phyloP scores from a whole-genome alignment of 352 stramenopile genomes.

The Globisporangium sylvaticum region DNA sequence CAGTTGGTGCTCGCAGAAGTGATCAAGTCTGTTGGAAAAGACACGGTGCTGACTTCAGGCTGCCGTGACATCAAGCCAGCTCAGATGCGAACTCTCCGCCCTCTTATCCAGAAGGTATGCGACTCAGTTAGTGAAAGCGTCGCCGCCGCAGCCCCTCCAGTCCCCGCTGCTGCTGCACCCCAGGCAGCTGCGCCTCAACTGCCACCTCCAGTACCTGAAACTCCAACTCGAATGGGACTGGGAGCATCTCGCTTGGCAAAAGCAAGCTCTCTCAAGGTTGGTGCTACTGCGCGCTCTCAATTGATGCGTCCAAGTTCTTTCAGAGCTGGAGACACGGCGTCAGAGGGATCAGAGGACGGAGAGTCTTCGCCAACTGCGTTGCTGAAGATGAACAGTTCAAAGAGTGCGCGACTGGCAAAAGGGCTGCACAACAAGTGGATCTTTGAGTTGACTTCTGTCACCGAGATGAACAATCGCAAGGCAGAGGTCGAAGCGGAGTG shows the following conservation, averaged over 20 bases:
- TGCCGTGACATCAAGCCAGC: constrained; percentile 84
- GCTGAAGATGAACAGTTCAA: constrained; percentile 66
- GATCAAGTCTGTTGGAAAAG: constrained; percentile 78
- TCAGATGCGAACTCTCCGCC: constrained; percentile 82
- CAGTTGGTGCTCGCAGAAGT: constrained; percentile 73
- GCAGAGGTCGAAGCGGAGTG: constrained; percentile 74
- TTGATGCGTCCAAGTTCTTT: constrained; percentile 35
- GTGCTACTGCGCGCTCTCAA: constrained; percentile 23
- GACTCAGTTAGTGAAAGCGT: constrained; percentile 34
- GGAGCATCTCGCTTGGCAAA: constrained; percentile 13
- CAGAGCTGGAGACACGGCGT: constrained; percentile 11
- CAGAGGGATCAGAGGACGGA: constrained; percentile 22
- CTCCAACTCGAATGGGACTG: constrained; percentile 7
- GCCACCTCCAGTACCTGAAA: constrained; percentile 9
- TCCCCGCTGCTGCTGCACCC: constrained; percentile 1
- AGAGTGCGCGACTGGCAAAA: constrained; percentile 51
- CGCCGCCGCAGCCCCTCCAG: constrained; percentile 10
- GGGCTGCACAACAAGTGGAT: constrained; percentile 83
- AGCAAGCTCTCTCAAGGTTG: constrained; percentile 8
- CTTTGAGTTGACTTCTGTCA: constrained; percentile 66
- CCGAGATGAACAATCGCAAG: constrained; percentile 68
- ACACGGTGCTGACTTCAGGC: constrained; percentile 58
- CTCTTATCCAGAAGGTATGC: constrained; percentile 76
- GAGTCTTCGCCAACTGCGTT: constrained; percentile 22
- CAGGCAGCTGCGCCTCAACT: constrained; percentile 5